A percentile compares a stretch with the other conserved stretches of the same genome.
phyloP scores from a whole-genome alignment of 2,329 filamentous ascomycete species.

The Colletotrichum lupini region DNA sequence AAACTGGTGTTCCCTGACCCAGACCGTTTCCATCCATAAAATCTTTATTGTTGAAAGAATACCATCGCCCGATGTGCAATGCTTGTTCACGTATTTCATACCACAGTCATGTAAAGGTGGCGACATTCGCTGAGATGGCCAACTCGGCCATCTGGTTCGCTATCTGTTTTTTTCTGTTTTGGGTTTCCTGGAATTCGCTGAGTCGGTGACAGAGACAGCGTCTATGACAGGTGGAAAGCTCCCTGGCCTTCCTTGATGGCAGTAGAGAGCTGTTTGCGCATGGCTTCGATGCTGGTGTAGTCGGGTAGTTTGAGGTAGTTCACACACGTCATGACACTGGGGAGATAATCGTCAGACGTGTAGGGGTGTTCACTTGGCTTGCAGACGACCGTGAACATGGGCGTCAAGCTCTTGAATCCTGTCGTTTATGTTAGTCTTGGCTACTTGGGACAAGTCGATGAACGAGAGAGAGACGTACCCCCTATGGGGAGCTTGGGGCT shows the following conservation, averaged over 20 bases:
- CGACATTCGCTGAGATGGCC: neutral
- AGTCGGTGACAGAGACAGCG: neutral
- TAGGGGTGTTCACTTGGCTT: constrained; percentile 97
- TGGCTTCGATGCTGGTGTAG: constrained; percentile 82
- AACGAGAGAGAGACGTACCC: constrained; percentile 67
- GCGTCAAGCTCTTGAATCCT: constrained; percentile 97
- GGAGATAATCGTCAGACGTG: constrained; percentile 96
- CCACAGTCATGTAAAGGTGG: neutral
- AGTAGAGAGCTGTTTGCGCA: constrained; percentile 82
- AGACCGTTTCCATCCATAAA: constrained; percentile 29
- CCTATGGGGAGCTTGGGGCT: constrained; percentile 98
- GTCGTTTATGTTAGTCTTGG: constrained; percentile 19
- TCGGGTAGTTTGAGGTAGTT: constrained; percentile 99
- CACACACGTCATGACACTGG: constrained; percentile 99
- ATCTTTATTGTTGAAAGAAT: constrained; percentile 21
- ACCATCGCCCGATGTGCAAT: constrained; percentile 11
- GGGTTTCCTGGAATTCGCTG: neutral
- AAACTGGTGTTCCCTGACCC: constrained; percentile 13
- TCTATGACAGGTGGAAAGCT: constrained; percentile 92
- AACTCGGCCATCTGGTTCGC: neutral
- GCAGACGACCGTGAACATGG: constrained; percentile 99
- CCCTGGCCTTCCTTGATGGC: constrained; percentile 97
- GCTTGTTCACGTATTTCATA: constrained; percentile 9
- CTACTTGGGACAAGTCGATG: neutral
- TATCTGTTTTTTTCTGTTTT: neutral